Evolutionary conservation across 73 alveolate species (phyloP).

Genomic region (Effrenium voratum): DNA sequence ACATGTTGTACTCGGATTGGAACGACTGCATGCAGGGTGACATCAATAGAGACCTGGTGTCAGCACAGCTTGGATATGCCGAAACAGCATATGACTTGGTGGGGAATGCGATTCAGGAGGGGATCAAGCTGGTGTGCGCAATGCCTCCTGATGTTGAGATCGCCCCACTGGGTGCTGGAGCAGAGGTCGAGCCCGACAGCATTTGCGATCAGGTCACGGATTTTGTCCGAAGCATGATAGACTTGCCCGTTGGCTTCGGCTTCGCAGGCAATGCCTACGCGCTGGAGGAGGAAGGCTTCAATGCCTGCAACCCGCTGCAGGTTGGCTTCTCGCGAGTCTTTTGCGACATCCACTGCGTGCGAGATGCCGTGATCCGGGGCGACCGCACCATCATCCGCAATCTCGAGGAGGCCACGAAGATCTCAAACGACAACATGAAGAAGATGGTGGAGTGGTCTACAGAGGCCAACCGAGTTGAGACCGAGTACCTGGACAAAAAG

Average conservation of each 20-base stretch:
- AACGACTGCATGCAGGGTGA: conserved; percentile 65
- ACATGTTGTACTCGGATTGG: conserved; percentile 68
- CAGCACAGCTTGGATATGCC: conserved; percentile 1
- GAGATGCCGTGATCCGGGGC: conserved; percentile 70
- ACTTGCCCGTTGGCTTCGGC: conserved; percentile 4
- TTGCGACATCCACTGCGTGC: conserved; percentile 76
- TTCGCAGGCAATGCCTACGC: neutral
- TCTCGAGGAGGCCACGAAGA: conserved; percentile 75
- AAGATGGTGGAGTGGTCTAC: conserved; percentile 79
- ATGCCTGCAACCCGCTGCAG: conserved; percentile 52
- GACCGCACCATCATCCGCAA: conserved; percentile 58
- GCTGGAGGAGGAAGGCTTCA: conserved; percentile 17
- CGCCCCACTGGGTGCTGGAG: conserved; percentile 54
- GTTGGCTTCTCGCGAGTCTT: conserved; percentile 53
- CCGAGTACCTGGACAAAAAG: conserved; percentile 56
- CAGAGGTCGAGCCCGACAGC: neutral
- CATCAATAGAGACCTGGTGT: conserved; percentile 27
- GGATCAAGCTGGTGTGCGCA: conserved; percentile 15
- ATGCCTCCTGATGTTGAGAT: conserved; percentile 6
- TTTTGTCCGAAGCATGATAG: neutral
- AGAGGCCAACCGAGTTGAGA: conserved; percentile 36
- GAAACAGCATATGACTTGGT: neutral
- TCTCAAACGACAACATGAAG: conserved; percentile 73
- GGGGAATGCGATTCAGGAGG: neutral
- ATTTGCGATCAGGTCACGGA: conserved; percentile 14